A percentile compares a stretch with the other conserved stretches of the same genome.
phyloP scores from a whole-genome alignment of 352 stramenopile genomes.

The Phytophthora hibernalis region DNA sequence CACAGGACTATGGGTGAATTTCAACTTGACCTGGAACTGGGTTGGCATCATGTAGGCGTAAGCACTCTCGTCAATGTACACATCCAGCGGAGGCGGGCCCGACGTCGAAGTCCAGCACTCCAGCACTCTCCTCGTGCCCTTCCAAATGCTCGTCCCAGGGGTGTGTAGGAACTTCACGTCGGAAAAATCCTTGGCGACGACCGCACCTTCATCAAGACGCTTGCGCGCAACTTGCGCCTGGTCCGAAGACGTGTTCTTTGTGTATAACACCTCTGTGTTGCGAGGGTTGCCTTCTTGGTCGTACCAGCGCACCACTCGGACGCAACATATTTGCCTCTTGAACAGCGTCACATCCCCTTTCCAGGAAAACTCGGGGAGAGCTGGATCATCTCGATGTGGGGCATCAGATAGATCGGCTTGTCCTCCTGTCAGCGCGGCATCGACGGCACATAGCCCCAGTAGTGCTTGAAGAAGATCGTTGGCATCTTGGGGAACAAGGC shows the following conservation, averaged over 20 bases:
- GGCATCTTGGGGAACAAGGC: slow-evolving; percentile 59
- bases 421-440: slow-evolving; percentile 38
- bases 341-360: slow-evolving; percentile 51
- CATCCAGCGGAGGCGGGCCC: slow-evolving; percentile 47
- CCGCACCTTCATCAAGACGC: slow-evolving; percentile 22
- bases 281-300: slow-evolving; percentile 63
- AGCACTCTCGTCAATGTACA: slow-evolving; percentile 46
- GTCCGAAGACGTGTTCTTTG: slow-evolving; percentile 66
- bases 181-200: slow-evolving; percentile 40
- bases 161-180: slow-evolving; percentile 50
- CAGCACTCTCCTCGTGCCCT: slow-evolving; percentile 52
- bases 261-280: slow-evolving; percentile 58
- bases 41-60: slow-evolving; percentile 40
- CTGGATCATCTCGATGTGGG: slow-evolving; percentile 69
- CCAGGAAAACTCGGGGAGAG: slow-evolving; percentile 46
- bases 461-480: slow-evolving; percentile 67
- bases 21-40: slow-evolving; percentile 23
- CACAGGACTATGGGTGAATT: slow-evolving; percentile 29
- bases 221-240: slow-evolving; percentile 42
- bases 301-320: slow-evolving; percentile 60
- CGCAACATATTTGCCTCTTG: slow-evolving; percentile 55
- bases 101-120: slow-evolving; percentile 55
- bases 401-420: slow-evolving; percentile 59
- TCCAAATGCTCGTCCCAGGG: slow-evolving; percentile 47
- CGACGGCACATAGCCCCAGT: slow-evolving; percentile 46